phyloP scores from a whole-genome alignment of 768 basidiomycete genomes.

The Rhizopogon vulgaris region DNA sequence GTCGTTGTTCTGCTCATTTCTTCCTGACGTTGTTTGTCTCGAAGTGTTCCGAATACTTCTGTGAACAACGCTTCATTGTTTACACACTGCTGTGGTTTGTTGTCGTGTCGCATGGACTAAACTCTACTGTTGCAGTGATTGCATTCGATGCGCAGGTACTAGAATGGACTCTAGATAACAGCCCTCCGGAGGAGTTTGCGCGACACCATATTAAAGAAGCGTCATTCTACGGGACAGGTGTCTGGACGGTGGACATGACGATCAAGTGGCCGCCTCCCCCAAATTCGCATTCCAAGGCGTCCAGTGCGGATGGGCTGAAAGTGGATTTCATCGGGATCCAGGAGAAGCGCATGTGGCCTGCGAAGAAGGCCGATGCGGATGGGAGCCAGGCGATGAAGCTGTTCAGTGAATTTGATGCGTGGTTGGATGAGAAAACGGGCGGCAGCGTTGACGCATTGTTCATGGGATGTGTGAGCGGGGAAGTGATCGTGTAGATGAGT shows the following conservation, averaged over 20 bases:
- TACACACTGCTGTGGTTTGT: neutral
- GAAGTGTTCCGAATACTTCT: no score
- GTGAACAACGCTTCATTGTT: neutral
- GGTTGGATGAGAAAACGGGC: slow-evolving; percentile 60
- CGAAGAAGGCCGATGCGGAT: slow-evolving; percentile 43
- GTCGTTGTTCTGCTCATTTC: neutral
- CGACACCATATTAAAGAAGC: slow-evolving; percentile 92
- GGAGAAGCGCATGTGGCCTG: slow-evolving; percentile 84
- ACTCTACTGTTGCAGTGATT: slow-evolving; percentile 43
- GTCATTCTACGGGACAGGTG: slow-evolving; percentile 74
- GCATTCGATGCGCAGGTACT: slow-evolving; percentile 90
- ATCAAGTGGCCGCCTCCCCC: slow-evolving; percentile 41
- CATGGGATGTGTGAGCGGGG: slow-evolving; percentile 67
- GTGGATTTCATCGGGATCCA: slow-evolving; percentile 81
- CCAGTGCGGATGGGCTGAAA: slow-evolving; percentile 26
- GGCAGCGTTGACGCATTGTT: slow-evolving; percentile 65
- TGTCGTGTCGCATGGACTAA: neutral
- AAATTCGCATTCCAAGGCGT: slow-evolving; percentile 13
- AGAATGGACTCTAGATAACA: slow-evolving; percentile 74
- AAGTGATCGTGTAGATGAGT: slow-evolving; percentile 31
- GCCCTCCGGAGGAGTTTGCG: slow-evolving; percentile 67
- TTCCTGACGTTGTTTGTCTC: no score
- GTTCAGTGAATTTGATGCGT: slow-evolving; percentile 69
- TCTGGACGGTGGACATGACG: slow-evolving; percentile 69
- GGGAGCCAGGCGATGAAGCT: slow-evolving; percentile 60